Evolutionary conservation across 805 yeast genomes (phyloP), one percentile per base, ranked within the genome.

Genomic region (Yarrowia yakushimensis): DNA sequence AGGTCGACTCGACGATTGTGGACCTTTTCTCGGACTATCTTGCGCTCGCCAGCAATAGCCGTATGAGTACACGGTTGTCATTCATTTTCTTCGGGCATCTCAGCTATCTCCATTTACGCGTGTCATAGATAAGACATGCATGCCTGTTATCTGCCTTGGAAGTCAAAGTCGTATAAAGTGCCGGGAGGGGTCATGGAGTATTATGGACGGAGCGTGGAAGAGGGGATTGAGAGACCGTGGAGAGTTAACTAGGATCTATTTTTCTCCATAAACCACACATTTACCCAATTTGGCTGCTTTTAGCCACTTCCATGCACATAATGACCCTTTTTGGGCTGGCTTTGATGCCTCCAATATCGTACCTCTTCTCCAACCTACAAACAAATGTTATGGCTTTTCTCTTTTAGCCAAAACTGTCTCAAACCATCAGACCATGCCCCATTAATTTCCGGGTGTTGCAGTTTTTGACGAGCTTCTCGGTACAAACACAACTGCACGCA

Each of bases 51-150:
- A 25, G 5, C 15, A 20, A 20, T 45, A 45, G 13, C 52, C 52
- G 4, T 28, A 9, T 30, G 22, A 7, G 30, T 13, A 6, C 17
- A 15, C 4, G 22, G 22, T 3, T 20, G 1, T 27, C 11, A 5
- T 27, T 13, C 11, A 17, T 34, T 23, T 15, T 28, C 13, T 20
- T 5, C 52, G 52, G 52, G 52, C 52, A 28, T 18, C 25, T 45
- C 25, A 20, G 52, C 52, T 45, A 45, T 45, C 52, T 45, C 20
- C 10, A 20, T 31, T 25, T 23, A 12, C 25, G 30, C 17, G 52
- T 28, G 52, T 45, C 27, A 45, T 25, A 45, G 52, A 45, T 45
- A 45, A 45, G 52, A 45, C 52, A 36, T 45, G 52, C 52, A 45
- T 45, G 15, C 27, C 31, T 45, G 52, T 45, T 45, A 45, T 45